Evolutionary conservation across 305 asterid species (phyloP).

Genomic region (Fraxinus nigra): DNA sequence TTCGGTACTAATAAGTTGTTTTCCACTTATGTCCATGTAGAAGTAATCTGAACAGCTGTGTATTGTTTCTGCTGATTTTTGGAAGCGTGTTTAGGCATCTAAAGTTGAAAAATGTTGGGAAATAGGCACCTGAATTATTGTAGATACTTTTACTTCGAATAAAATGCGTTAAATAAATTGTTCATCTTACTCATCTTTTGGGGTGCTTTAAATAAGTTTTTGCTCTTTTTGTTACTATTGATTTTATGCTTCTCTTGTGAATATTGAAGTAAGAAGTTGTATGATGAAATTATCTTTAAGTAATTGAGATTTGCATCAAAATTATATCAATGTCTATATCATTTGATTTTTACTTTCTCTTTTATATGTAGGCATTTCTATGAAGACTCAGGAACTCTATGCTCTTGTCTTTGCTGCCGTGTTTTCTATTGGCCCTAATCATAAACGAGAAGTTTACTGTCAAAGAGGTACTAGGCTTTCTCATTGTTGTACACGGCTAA

Average conservation of each 20-base stretch:
- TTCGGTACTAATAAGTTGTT: not conserved
- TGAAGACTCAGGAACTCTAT: conserved; percentile 89
- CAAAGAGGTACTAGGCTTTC: conserved; percentile 61
- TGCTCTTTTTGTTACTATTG: not conserved
- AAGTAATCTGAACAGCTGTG: not conserved
- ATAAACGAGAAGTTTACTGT: conserved; percentile 77
- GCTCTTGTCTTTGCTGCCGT: conserved; percentile 82
- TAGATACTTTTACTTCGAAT: not conserved
- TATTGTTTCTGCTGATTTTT: not conserved
- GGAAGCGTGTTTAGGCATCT: not conserved
- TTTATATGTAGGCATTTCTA: conserved; percentile 59
- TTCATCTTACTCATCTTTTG: not conserved
- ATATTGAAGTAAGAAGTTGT: not conserved
- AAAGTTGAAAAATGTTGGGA: not conserved
- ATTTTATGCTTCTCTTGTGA: not conserved
- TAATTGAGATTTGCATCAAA: not conserved
- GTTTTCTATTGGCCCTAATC: conserved; percentile 66
- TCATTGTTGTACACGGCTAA: not conserved
- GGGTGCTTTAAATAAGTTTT: not conserved
- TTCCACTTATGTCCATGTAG: not conserved
- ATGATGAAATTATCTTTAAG: not conserved
- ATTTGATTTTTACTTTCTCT: conserved; percentile 18
- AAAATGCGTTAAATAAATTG: not conserved
- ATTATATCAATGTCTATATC: conserved; percentile 1
- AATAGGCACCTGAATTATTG: not conserved